These are phyloP conservation scores for Pestalotiopsis sp. DNA, from an alignment of 2,329 filamentous ascomycete genomes.

Conservation along the genomic window DNA sequence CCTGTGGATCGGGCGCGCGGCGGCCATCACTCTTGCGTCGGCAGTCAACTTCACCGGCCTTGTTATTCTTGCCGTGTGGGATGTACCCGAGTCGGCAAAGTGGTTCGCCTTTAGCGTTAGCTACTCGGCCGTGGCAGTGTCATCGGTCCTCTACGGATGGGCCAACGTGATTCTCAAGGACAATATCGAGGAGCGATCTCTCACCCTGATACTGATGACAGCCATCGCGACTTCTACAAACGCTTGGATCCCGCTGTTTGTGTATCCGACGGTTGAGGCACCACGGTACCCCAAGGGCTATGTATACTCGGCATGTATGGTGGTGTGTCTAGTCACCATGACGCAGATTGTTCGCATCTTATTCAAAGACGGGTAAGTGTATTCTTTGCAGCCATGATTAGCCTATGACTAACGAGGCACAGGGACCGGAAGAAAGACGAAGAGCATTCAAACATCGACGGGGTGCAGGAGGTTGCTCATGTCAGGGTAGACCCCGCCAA, in stretches of 20 bases:
- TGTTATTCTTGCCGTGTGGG: conserved; percentile 57
- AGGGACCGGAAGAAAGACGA: not conserved
- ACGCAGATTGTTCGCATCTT: conserved; percentile 10
- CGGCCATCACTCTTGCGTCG: conserved; percentile 56
- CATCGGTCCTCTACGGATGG: conserved; percentile 59
- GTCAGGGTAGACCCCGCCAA: not conserved
- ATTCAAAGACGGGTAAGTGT: conserved; percentile 6
- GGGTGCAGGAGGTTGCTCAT: not conserved
- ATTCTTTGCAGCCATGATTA: not conserved
- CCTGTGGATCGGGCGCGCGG: conserved; percentile 52
- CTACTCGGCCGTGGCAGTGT: conserved; percentile 53
- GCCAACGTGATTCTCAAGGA: conserved; percentile 52
- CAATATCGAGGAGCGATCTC: conserved; percentile 48
- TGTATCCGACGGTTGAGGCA: conserved; percentile 49
- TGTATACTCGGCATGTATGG: conserved; percentile 12
- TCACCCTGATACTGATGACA: conserved; percentile 55
- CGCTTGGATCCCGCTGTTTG: conserved; percentile 57
- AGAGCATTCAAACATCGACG: not conserved
- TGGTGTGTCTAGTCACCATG: conserved; percentile 8
- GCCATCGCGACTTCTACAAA: conserved; percentile 57
- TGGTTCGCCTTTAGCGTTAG: conserved; percentile 57
- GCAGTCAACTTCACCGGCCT: conserved; percentile 55
- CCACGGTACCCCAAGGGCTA: conserved; percentile 46
- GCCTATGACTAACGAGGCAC: not conserved
- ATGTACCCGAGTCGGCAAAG: conserved; percentile 54